Evolutionary conservation across 345 rosid species (phyloP), one percentile per base, ranked within the genome.

Genomic region (Eucalyptus paniculata): DNA sequence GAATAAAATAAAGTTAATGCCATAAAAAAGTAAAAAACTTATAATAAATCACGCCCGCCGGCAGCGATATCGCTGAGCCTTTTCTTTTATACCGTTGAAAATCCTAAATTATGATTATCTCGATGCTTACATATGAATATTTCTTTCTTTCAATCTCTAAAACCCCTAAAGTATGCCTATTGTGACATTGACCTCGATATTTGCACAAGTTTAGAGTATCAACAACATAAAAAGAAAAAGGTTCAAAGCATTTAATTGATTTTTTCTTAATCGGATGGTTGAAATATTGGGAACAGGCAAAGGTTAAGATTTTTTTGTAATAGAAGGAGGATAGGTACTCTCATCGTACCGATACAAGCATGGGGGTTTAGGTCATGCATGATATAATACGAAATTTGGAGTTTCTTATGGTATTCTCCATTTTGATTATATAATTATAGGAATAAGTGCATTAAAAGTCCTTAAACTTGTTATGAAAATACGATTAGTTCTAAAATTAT

Each of bases 371-470:
- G 37, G 37, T 30, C 16, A 62, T 30, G 14, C 19, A 14, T 3
- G 16, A 62, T 62, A 30, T 28, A 62, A 62, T 30, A 30, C 9
- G 14, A 12, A 62, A 62, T 62, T 30, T 30, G 16, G 0, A 62
- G 9, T 62, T 30, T 14, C 0, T 30, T 14, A 30, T 3, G 37
- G 5, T 30, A 62, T 62, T 62, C 16, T 62, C 2, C 1, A 0
- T 62, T 62, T 7, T 14, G 62, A 26, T 23, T 56, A 23, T 23
- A 56, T 24, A 56, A 56, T 56, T 56, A 56, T 56, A 56, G 0
- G 26, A 53, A 19, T 58, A 58, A 11, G 4, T 58, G 3, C 7
- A 60, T 6, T 5, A 28, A 5, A 58, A 60, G 8, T 8, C 11
- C 26, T 21, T 3, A 53, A 53, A 53, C 1, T 53, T 53, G 11